Evolutionary conservation across 164 flowering plant species (phyloP).

Genomic region (Chloranthus sessilifolius): DNA sequence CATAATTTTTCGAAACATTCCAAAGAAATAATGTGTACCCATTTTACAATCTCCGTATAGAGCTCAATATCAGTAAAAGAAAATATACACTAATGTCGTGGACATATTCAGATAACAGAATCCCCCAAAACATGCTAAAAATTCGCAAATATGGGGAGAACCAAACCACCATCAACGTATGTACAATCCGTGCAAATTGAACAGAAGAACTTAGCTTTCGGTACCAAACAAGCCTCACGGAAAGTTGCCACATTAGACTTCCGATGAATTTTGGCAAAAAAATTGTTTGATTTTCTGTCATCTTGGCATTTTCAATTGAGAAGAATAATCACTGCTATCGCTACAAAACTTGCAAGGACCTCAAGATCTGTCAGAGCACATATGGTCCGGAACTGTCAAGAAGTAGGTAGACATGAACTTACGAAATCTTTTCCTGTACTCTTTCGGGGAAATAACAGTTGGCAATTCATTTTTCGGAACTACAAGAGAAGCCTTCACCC

Average conservation of each 20-base stretch:
- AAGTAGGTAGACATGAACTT: conserved; percentile 75
- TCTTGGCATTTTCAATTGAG: conserved; percentile 8
- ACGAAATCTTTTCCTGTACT: conserved; percentile 87
- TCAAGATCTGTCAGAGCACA: conserved; percentile 39
- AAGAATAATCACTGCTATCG: conserved; percentile 16
- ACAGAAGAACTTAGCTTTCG: no score
- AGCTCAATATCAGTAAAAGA: no score
- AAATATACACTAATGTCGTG: no score
- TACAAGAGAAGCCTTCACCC: conserved; percentile 82
- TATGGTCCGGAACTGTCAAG: conserved; percentile 63
- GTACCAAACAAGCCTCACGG: background rate
- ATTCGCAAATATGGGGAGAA: conserved; percentile 21
- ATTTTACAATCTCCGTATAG: conserved; percentile 12
- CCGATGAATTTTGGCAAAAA: background rate
- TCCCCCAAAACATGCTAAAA: conserved; percentile 37
- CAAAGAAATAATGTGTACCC: background rate
- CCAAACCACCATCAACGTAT: conserved; percentile 3
- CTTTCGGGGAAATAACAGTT: conserved; percentile 78
- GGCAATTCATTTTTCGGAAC: conserved; percentile 73
- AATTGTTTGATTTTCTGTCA: conserved; percentile 15
- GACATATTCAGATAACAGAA: no score
- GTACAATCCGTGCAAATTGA: conserved; percentile 7
- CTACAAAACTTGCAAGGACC: conserved; percentile 33
- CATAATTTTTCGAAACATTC: background rate
- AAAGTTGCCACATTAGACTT: background rate